phyloP scores from a whole-genome alignment of 345 rosid genomes.

The Cardamine chenopodiifolia region DNA sequence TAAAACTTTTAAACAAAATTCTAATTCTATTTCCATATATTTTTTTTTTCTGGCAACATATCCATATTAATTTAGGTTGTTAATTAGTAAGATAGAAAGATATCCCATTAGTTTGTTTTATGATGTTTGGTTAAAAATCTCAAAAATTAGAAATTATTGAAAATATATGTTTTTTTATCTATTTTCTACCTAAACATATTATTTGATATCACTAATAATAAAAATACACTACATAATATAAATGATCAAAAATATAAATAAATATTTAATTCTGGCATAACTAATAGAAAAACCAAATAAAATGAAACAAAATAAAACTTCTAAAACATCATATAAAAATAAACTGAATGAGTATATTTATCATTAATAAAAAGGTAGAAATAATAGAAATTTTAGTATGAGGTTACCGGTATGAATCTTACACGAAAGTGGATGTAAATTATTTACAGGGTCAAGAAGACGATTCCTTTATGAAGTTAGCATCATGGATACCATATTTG shows the following conservation, averaged over 20 bases:
- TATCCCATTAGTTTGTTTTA: not conserved
- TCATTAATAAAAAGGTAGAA: too few species aligned
- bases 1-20: not conserved
- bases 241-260: not conserved
- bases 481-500: constrained; percentile 57
- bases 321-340: not conserved
- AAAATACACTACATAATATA: too few species aligned
- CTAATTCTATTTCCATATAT: not conserved
- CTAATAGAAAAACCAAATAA: not conserved
- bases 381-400: too few species aligned
- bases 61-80: not conserved
- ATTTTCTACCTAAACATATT: not conserved
- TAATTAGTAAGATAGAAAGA: too few species aligned
- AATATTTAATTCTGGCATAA: not conserved
- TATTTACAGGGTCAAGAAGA: constrained; percentile 35
- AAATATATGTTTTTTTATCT: too few species aligned
- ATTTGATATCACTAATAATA: not conserved
- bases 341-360: too few species aligned
- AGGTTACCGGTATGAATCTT: not conserved
- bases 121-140: not conserved
- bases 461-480: constrained; percentile 44
- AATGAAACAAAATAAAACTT: not conserved
- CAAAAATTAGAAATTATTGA: too few species aligned
- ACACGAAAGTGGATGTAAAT: not conserved
- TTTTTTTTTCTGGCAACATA: too few species aligned